These are phyloP conservation scores for Hypoxylon fragiforme DNA, from an alignment of 495 filamentous ascomycete species.

Conservation along the genomic window DNA sequence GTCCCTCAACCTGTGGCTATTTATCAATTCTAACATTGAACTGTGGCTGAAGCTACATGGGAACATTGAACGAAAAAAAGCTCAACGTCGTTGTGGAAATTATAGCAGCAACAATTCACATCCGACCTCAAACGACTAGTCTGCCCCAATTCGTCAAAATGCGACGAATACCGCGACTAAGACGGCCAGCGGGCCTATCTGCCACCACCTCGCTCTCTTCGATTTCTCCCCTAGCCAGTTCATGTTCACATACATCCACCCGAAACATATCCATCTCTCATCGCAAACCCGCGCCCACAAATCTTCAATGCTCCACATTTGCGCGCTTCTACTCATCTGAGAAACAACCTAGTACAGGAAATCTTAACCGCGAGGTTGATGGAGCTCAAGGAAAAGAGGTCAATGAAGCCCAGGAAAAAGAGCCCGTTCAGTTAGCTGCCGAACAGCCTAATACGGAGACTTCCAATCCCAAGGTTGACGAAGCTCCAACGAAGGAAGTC, in stretches of 20 bases:
- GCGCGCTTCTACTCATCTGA: conserved; percentile 33
- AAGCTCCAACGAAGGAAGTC: too few relatives aligned
- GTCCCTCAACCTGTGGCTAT: too few relatives aligned
- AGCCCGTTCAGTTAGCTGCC: too few relatives aligned
- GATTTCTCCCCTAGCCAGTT: conserved; percentile 4
- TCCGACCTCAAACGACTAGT: too few relatives aligned
- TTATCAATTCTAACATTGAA: too few relatives aligned
- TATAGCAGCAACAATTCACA: too few relatives aligned
- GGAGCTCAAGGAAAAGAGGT: conserved; percentile 5
- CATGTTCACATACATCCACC: conserved; percentile 8
- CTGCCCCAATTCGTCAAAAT: conserved; percentile 30
- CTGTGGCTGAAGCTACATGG: background rate
- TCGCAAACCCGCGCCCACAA: conserved; percentile 6
- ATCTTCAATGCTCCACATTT: conserved; percentile 1
- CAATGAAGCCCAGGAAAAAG: background rate
- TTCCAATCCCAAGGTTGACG: too few relatives aligned
- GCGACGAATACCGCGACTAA: conserved; percentile 38
- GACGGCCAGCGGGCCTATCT: conserved; percentile 27
- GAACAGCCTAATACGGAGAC: too few relatives aligned
- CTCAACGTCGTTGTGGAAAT: too few relatives aligned
- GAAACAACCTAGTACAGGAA: conserved; percentile 1
- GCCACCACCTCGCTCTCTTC: conserved; percentile 11
- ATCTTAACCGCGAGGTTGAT: background rate
- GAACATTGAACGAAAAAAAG: too few relatives aligned
- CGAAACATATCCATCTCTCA: conserved; percentile 3